phyloP scores from a whole-genome alignment of 768 basidiomycete genomes.

The Porpolomopsis calyptriformis region DNA sequence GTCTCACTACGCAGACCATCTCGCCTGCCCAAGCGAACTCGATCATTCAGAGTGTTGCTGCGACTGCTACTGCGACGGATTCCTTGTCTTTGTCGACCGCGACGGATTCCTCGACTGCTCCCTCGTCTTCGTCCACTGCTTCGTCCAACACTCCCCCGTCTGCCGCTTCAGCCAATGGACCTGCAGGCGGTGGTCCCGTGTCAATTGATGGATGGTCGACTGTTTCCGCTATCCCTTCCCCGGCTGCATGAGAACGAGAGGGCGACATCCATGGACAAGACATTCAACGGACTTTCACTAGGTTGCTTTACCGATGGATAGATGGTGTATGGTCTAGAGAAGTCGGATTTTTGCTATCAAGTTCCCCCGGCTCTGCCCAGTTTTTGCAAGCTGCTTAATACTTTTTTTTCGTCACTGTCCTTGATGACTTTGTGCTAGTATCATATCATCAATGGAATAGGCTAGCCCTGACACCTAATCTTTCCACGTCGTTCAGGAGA shows the following conservation, averaged over 20 bases:
- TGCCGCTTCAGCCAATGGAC: slow-evolving; percentile 17
- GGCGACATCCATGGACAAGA: background rate
- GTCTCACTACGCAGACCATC: slow-evolving; percentile 7
- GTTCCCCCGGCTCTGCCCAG: slow-evolving; percentile 23
- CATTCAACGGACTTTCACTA: slow-evolving; percentile 24
- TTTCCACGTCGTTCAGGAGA: too few relatives aligned
- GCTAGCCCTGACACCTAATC: background rate
- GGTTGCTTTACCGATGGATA: too few relatives aligned
- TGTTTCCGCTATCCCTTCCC: slow-evolving; percentile 20
- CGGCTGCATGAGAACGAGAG: slow-evolving; percentile 5
- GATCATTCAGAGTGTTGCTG: slow-evolving; percentile 10
- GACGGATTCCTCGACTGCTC: slow-evolving; percentile 10
- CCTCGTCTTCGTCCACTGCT: slow-evolving; percentile 18
- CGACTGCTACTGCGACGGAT: slow-evolving; percentile 12
- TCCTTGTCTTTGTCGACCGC: slow-evolving; percentile 10
- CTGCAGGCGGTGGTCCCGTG: slow-evolving; percentile 14
- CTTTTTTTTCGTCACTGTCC: slow-evolving; percentile 12
- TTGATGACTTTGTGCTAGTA: slow-evolving; percentile 10
- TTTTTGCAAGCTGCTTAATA: slow-evolving; percentile 11
- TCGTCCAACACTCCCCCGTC: slow-evolving; percentile 5
- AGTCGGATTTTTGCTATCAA: too few relatives aligned
- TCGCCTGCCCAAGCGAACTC: slow-evolving; percentile 14
- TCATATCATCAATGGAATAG: background rate
- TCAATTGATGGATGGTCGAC: slow-evolving; percentile 13
- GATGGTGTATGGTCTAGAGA: too few relatives aligned